A percentile compares a stretch with the other conserved stretches of the same genome.
Conservation (phyloP, 2,329 filamentous ascomycete species). For the Colletotrichum cordylinicola region DNA sequence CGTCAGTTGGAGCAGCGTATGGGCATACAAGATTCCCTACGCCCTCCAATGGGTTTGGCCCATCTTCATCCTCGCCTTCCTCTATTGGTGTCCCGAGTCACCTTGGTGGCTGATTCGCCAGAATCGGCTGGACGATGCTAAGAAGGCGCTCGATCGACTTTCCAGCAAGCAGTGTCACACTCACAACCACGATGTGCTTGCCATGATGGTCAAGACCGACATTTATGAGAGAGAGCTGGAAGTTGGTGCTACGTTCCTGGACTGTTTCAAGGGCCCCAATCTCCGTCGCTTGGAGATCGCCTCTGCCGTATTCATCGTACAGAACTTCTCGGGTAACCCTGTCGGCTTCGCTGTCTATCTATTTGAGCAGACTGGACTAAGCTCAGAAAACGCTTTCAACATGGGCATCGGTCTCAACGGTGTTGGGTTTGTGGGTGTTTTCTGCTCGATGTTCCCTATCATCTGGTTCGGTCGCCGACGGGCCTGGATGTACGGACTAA, state of each 20-base stretch:
- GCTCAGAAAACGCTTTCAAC: neutral
- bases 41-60: slow-evolving; percentile 56
- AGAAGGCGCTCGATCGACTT: slow-evolving; percentile 31
- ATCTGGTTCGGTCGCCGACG: neutral
- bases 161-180: neutral
- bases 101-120: neutral
- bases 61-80: slow-evolving; percentile 26
- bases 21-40: slow-evolving; percentile 52
- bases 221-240: neutral
- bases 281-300: neutral
- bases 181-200: neutral
- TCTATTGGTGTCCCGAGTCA: neutral
- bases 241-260: neutral
- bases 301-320: neutral
- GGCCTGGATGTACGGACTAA: neutral
- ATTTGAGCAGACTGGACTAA: neutral
- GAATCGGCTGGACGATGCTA: neutral
- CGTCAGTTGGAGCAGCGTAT: slow-evolving; percentile 37
- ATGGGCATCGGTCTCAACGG: neutral
- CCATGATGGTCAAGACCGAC: neutral
- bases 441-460: neutral
- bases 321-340: neutral
- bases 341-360: neutral
- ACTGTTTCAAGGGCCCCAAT: neutral
- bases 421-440: neutral